Evolutionary conservation across 169 alveolate genomes (phyloP).

Genomic region (Neospora caninum): DNA sequence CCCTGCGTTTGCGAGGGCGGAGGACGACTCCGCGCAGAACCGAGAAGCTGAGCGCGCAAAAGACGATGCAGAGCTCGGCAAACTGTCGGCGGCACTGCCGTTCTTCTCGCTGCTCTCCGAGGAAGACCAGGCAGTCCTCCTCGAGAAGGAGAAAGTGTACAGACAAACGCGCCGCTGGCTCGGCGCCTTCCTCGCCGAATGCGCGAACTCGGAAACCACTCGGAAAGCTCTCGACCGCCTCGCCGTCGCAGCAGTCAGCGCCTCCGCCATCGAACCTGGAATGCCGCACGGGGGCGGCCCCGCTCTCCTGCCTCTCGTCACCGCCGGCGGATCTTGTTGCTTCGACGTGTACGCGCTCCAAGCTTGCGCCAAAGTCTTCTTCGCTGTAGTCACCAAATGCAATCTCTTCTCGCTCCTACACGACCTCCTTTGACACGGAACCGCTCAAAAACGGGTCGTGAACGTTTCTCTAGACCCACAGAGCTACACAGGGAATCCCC

Average conservation of each 20-base stretch:
- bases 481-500: background rate
- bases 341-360: constrained; percentile 12
- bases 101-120: background rate
- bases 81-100: background rate
- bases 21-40: background rate
- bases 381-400: background rate
- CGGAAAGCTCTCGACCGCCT: background rate
- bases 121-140: background rate
- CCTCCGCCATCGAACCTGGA: background rate
- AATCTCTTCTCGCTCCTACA: background rate
- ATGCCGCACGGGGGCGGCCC: constrained; percentile 22
- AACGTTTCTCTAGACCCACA: too few species aligned
- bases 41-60: background rate
- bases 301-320: constrained; percentile 1
- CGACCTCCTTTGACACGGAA: background rate
- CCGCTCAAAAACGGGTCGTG: too few species aligned
- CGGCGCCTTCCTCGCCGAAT: background rate
- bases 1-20: too few species aligned
- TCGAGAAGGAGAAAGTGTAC: background rate
- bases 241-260: background rate
- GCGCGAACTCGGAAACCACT: background rate
- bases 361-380: background rate
- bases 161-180: background rate
- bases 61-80: background rate
- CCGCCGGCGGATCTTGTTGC: constrained; percentile 20